A percentile compares a stretch with the other conserved stretches of the same genome.
These are phyloP conservation scores for Colletotrichum sublineola DNA, from an alignment of 2,329 filamentous ascomycete species.

Conservation along the genomic window DNA sequence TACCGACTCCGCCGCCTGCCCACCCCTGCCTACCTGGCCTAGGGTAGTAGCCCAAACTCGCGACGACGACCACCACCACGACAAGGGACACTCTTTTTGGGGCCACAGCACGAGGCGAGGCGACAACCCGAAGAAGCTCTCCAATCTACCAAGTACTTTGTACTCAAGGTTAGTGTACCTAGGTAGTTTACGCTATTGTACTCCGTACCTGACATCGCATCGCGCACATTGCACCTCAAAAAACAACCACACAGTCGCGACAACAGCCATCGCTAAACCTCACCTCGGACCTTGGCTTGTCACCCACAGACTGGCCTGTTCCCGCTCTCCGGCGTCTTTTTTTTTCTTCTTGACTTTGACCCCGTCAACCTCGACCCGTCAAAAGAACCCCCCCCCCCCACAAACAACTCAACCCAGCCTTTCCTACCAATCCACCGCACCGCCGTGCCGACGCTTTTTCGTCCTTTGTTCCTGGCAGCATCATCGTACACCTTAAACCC, in stretches of 20 bases:
- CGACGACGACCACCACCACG: conserved; percentile 8
- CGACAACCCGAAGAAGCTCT: background rate
- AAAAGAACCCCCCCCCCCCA: background rate
- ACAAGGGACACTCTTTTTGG: conserved; percentile 3
- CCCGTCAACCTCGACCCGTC: conserved; percentile 29
- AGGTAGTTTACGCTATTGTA: background rate
- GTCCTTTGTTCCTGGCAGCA: conserved; percentile 35
- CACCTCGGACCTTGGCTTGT: conserved; percentile 14
- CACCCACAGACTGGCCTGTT: conserved; percentile 22
- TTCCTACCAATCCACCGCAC: conserved; percentile 29
- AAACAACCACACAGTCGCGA: background rate
- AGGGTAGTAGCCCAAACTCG: conserved; percentile 19
- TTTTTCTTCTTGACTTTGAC: conserved; percentile 30
- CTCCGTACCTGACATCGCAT: too few relatives aligned
- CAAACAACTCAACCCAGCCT: conserved; percentile 1
- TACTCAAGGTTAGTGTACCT: too few relatives aligned
- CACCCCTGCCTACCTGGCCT: conserved; percentile 37
- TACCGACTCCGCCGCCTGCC: background rate
- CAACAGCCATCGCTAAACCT: conserved; percentile 18
- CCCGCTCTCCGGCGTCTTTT: conserved; percentile 19
- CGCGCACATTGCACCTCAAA: conserved; percentile 7
- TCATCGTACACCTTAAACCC: conserved; percentile 10
- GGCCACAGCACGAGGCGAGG: conserved; percentile 10
- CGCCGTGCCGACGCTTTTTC: conserved; percentile 20
- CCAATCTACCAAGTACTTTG: too few relatives aligned